Evolutionary conservation across 108 stramenopile genomes (phyloP), one percentile per base, ranked within the genome.

Genomic region (Chaetoceros muelleri): DNA sequence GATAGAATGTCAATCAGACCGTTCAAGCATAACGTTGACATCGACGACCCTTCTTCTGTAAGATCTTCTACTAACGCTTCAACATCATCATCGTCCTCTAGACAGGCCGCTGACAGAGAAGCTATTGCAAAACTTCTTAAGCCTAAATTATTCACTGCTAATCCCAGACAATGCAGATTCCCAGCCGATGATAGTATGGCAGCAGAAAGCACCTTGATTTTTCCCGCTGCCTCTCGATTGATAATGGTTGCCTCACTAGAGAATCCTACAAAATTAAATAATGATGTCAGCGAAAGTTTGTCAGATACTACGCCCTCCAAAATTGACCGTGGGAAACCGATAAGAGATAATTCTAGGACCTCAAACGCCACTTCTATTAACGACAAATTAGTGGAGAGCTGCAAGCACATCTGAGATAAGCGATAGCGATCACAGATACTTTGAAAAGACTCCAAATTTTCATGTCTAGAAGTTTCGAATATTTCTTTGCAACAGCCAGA

Each of bases 31-130:
- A 67, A 44, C 21, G 55, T 58, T 3, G 73, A 71, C 18, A 74
- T 81, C n/a, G n/a, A n/a, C n/a, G n/a, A n/a, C n/a, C n/a, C n/a
- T n/a, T n/a, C n/a, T n/a, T n/a, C n/a, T n/a, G n/a, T n/a, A n/a
- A n/a, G n/a, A n/a, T n/a, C n/a, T n/a, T n/a, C n/a, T n/a, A n/a
- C n/a, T n/a, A n/a, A n/a, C 49, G 73, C 57, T 48, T 62, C 68
- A 48, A 67, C 78, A 34, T 68, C 67, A 20, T 76, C 79, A 44
- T 77, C 80, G 1, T 79, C 78, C 23, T 76, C 76, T 28, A 86
- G 48, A 50, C 82, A 82, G 17, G 84, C 82, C 21, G 80, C 67
- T 30, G 82, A 76, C 19, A 90, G 65, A 1, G 82, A 80, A 31
- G 69, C 66, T 29, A 90, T 82, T 30, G 88, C 84, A 58, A 55